Conservation (phyloP, 176 grass and related monocot genomes). For the Eragrostis nindensis region DNA sequence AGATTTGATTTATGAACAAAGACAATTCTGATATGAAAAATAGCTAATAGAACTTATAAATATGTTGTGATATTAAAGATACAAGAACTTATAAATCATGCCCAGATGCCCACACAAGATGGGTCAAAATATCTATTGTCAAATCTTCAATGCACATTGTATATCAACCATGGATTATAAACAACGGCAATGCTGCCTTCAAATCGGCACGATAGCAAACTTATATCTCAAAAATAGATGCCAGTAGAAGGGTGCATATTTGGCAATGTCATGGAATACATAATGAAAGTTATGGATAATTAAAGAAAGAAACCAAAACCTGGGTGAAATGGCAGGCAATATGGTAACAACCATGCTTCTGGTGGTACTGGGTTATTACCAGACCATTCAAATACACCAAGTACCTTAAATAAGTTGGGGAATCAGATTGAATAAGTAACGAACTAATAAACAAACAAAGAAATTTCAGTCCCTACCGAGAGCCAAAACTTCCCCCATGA, state of each 20-base stretch:
- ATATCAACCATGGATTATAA: no score
- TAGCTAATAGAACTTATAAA: background rate
- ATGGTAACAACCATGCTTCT: conserved; percentile 93
- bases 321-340: conserved; percentile 83
- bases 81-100: background rate
- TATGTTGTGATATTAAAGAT: background rate
- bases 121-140: no score
- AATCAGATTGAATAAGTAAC: conserved; percentile 38
- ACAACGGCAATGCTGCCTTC: no score
- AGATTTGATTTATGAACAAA: background rate
- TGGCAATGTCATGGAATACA: background rate
- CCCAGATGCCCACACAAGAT: no score
- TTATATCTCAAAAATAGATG: background rate
- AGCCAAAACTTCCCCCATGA: conserved; percentile 99
- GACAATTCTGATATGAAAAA: background rate
- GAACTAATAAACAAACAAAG: conserved; percentile 13
- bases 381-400: conserved; percentile 97
- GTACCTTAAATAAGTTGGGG: conserved; percentile 61
- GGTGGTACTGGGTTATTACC: conserved; percentile 94
- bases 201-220: no score
- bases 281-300: background rate
- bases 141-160: no score
- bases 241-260: no score
- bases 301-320: conserved; percentile 47
- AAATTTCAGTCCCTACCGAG: conserved; percentile 46